Evolutionary conservation across 2,329 filamentous ascomycete genomes (phyloP).

Genomic region (Thielaviopsis populi): DNA sequence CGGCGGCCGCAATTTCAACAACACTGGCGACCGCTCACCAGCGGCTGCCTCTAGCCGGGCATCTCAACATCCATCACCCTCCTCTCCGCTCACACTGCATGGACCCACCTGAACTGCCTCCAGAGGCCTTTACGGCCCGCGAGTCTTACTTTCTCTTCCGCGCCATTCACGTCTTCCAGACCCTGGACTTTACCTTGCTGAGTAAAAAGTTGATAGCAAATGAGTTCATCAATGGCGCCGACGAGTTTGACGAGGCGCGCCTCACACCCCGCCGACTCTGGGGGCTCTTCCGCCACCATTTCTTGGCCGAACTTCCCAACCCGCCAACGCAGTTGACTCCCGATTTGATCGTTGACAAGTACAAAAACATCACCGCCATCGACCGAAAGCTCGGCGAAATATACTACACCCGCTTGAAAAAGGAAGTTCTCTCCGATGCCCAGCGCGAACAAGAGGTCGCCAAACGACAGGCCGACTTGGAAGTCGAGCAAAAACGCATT

Average conservation of each 20-base stretch:
- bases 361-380: conserved; percentile 14
- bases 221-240: conserved; percentile 52
- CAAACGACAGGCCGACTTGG: conserved; percentile 5
- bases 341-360: conserved; percentile 10
- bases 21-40: conserved; percentile 6
- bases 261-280: conserved; percentile 65
- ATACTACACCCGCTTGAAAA: conserved; percentile 15
- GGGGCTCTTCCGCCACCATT: conserved; percentile 58
- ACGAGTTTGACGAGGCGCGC: conserved; percentile 56
- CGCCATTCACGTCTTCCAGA: conserved; percentile 54
- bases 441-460: conserved; percentile 13
- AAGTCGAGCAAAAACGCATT: conserved; percentile 13
- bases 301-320: conserved; percentile 51
- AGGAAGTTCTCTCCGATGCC: conserved; percentile 13
- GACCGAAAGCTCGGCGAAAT: conserved; percentile 13
- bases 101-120: conserved; percentile 16
- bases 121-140: conserved; percentile 56
- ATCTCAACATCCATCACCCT: neutral
- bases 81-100: conserved; percentile 11
- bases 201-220: conserved; percentile 63
- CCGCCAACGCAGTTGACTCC: conserved; percentile 11
- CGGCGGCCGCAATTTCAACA: neutral
- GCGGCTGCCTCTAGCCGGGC: conserved; percentile 3
- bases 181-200: conserved; percentile 53
- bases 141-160: conserved; percentile 79